phyloP scores from a whole-genome alignment of 768 basidiomycete genomes.

The Chalciporus sphaerocephalus region DNA sequence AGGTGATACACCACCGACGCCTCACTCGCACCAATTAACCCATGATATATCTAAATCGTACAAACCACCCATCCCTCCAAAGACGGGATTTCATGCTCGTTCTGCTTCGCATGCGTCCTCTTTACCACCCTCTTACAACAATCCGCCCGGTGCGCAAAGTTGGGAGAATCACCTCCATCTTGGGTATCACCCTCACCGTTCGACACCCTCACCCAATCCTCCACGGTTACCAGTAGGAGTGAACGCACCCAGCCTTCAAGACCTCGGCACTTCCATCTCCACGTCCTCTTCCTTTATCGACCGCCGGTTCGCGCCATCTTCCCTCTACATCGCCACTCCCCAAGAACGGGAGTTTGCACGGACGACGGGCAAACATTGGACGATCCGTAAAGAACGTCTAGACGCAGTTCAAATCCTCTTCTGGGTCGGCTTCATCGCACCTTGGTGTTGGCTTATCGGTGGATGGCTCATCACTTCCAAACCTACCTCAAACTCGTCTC shows the following conservation, averaged over 20 bases:
- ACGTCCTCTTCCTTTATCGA: slow-evolving; percentile 50
- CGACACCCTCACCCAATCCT: slow-evolving; percentile 4
- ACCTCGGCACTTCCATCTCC: slow-evolving; percentile 27
- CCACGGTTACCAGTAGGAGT: slow-evolving; percentile 12
- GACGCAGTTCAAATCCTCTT: slow-evolving; percentile 57
- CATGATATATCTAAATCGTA: slow-evolving; percentile 1
- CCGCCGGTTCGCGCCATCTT: slow-evolving; percentile 46
- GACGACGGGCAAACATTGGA: slow-evolving; percentile 14
- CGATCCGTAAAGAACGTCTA: slow-evolving; percentile 3
- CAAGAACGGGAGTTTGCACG: slow-evolving; percentile 31
- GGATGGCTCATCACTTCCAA: slow-evolving; percentile 55
- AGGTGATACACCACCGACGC: slow-evolving; percentile 11
- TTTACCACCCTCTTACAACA: slow-evolving; percentile 24
- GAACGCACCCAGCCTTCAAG: slow-evolving; percentile 26
- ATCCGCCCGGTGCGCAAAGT: slow-evolving; percentile 15
- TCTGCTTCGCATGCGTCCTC: slow-evolving; percentile 18
- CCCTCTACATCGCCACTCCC: slow-evolving; percentile 33
- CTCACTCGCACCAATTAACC: not conserved
- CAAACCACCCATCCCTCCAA: slow-evolving; percentile 23
- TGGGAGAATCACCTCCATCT: slow-evolving; percentile 17
- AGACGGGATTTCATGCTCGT: slow-evolving; percentile 10
- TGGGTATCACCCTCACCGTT: slow-evolving; percentile 13
- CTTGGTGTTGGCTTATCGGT: slow-evolving; percentile 72
- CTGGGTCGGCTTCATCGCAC: slow-evolving; percentile 69
- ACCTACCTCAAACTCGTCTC: not conserved